Conservation (phyloP, 306 rosid species). For the Erythrophleum fordii region DNA sequence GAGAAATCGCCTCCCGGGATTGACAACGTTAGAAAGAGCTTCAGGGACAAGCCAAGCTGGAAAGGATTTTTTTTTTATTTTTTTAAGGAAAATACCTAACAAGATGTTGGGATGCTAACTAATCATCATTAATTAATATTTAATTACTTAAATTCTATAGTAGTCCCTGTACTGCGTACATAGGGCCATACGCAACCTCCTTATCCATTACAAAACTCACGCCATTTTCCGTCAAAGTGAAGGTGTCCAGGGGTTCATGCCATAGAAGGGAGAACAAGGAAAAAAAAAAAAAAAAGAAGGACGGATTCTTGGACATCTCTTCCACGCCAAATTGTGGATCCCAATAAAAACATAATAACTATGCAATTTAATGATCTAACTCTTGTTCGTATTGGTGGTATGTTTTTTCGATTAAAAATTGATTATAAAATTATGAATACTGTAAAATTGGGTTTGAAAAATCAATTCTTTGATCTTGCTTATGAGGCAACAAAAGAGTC, state of each 20-base stretch:
- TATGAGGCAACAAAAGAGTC: too few relatives aligned
- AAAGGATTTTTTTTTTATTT: background rate
- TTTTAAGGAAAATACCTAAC: background rate
- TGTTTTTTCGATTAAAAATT: too few relatives aligned
- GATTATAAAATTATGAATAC: too few relatives aligned
- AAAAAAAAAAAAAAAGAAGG: too few relatives aligned
- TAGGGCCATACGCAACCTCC: background rate
- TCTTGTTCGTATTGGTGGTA: too few relatives aligned
- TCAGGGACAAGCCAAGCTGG: slow-evolving; percentile 34
- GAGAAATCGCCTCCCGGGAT: too few relatives aligned
- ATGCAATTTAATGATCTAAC: too few relatives aligned
- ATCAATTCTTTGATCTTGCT: too few relatives aligned
- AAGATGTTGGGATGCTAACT: slow-evolving; percentile 8
- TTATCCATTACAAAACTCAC: too few relatives aligned
- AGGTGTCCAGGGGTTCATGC: background rate
- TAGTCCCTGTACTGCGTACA: background rate
- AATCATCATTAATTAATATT: slow-evolving; percentile 16
- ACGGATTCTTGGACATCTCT: background rate
- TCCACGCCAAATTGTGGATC: background rate
- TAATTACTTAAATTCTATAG: background rate
- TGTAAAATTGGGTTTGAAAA: too few relatives aligned
- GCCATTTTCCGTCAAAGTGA: too few relatives aligned
- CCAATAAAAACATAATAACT: too few relatives aligned
- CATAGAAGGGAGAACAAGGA: background rate
- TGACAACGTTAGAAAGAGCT: slow-evolving; percentile 17